Base-by-base conservation (phyloP, 192 early-diverging fungal genomes). In the Coemansia sp. region DNA sequence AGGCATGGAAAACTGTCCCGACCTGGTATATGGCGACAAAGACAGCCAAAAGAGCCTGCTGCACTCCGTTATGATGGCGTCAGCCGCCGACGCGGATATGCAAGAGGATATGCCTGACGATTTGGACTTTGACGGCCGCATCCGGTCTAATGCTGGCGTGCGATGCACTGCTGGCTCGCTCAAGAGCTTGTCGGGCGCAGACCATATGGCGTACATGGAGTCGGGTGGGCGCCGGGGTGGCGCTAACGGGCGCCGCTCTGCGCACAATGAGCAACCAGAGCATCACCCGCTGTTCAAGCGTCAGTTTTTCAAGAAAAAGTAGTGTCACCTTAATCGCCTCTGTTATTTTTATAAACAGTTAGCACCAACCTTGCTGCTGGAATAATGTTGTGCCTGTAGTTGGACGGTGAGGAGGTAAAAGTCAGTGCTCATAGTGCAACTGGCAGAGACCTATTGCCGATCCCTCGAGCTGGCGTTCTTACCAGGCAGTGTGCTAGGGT, bases 11-110 rank as follows among this genome's bases (percentile, higher is more conserved):
- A 88, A 81, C 27, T 89, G 91, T 47, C 85, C 89, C 1, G 88
- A 89, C 27, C 79, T 98, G 16, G 93, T 93, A 0, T 98, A 94
- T 62, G 78, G 86, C 63, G 89, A 89, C 3, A 80, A 86, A 16
- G 74, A 87, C 20, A 88, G 91, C 52, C 95, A 98, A 66, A 84
- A 95, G 79, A 88, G 89, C 76, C 88, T 99, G 33, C 83, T 99
- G 31, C 91, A 93, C 47, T 88, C 90, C 13, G 95, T 98, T 7
- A 79, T 95, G 31, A 82, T 95, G 64, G 89, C 89, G 3, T 87
- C 89, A 31, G 93, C 93, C 61, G 78, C 85, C 18, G 86, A 75
- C 24, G 84, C 83, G 0, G 79, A 85, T 18, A 47, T 89, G 36
- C 88, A 88, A 40, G 88, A 87, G 29, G 90, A 93, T 41, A 76